Evolutionary conservation across 2,329 filamentous ascomycete genomes (phyloP), one percentile per base, ranked within the genome.

Genomic region (Arthrinium phaeospermum): DNA sequence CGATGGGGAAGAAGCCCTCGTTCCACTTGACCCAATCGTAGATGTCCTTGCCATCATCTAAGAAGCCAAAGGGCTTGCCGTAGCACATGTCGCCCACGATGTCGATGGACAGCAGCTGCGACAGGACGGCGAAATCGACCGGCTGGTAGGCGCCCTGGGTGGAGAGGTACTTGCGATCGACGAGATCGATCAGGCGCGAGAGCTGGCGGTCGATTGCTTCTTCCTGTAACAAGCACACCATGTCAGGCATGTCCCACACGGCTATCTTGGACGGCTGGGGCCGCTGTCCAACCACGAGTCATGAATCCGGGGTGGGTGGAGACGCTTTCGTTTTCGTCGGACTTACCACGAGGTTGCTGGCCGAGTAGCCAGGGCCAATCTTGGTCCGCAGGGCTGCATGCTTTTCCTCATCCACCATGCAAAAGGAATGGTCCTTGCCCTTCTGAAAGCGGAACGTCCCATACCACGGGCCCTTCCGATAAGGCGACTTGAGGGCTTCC

Each of bases 121-220:
- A 82, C 80, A 81, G 84, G 37, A 80, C 71, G 44, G 82, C 80
- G 19, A 86, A 82, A 24, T 83, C 77, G n/a, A 83, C 73, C 3
- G 78, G 76, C 30, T 72, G 67, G 69, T 72, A 67, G 24, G 22
- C 51, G 3, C 53, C 67, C 27, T 68, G 49, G 19, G 49, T 46
- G 22, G 72, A 44, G 51, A 76, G 68, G 53, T 77, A 77, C 37
- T 76, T 74, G 8, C 68, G 69, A 12, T 75, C 74, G 41, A 78
- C 76, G 22, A 78, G 30, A 5, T 61, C 57, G 24, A 74, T 53
- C 5, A 76, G 67, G 47, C 49, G 71, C 12, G 49, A 47, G 3
- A 78, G 22, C 70, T 75, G 75, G 19, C 44, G 16, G 47, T 77
- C 72, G 27, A 78, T 64, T 12, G 71, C 73, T 10, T 69, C 69